Evolutionary conservation across 192 early-diverging fungal species (phyloP).

Genomic region (Dimargaris verticillata): DNA sequence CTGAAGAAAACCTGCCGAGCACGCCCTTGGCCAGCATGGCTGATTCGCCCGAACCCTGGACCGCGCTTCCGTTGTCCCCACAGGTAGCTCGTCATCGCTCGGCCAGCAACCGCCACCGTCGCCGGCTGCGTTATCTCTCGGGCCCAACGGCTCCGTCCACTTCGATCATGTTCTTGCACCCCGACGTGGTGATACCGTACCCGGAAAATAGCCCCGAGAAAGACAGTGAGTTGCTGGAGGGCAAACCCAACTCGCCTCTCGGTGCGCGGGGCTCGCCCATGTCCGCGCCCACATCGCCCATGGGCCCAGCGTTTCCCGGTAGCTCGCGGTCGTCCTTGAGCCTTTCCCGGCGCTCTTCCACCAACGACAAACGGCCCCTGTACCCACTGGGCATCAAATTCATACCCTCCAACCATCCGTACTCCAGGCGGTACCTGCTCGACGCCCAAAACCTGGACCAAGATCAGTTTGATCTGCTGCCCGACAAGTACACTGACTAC

Average conservation of each 20-base stretch:
- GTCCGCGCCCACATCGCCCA: background rate
- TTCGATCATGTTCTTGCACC: constrained; percentile 1
- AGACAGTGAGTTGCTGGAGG: background rate
- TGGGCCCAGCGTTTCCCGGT: background rate
- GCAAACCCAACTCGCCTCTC: too few species aligned
- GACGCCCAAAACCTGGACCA: constrained; percentile 24
- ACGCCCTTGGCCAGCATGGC: background rate
- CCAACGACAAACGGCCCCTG: background rate
- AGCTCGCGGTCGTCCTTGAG: background rate
- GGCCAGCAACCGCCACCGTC: background rate
- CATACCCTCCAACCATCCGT: constrained; percentile 7
- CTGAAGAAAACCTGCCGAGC: background rate
- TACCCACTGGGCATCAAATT: background rate
- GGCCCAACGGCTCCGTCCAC: constrained; percentile 3
- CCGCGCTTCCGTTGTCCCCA: too few species aligned
- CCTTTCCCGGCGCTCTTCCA: background rate
- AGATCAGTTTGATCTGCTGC: constrained; percentile 39
- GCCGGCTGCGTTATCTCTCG: constrained; percentile 8
- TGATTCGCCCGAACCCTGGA: background rate
- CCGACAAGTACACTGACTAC: constrained; percentile 54
- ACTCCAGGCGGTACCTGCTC: constrained; percentile 1
- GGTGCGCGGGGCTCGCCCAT: background rate
- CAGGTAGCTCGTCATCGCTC: background rate
- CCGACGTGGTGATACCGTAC: background rate
- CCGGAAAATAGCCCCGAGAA: background rate